Percentiles rank a stretch among this genome's conserved stretches.
phyloP scores from a whole-genome alignment of 192 early-diverging fungal species.

The Coemansia sp. region DNA sequence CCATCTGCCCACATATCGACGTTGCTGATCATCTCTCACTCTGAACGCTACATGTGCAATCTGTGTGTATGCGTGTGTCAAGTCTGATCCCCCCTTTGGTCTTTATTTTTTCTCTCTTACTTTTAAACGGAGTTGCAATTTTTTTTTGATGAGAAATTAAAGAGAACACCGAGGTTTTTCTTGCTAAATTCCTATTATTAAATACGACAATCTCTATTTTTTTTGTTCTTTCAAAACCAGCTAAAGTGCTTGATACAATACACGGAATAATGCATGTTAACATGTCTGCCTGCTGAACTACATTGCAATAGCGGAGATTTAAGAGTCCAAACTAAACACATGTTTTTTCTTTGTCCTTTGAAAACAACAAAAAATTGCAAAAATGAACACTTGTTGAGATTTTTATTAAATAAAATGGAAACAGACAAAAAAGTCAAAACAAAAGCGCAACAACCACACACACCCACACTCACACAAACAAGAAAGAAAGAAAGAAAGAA shows the following conservation, averaged over 20 bases:
- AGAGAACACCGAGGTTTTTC: too few relatives aligned
- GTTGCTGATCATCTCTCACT: neutral
- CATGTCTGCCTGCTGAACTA: too few relatives aligned
- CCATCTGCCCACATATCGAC: neutral
- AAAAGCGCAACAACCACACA: neutral
- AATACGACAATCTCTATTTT: too few relatives aligned
- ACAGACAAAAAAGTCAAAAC: neutral
- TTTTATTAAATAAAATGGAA: neutral
- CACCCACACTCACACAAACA: too few relatives aligned
- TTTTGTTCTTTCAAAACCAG: too few relatives aligned
- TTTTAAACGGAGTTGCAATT: too few relatives aligned
- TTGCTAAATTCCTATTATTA: too few relatives aligned
- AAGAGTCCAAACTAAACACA: neutral
- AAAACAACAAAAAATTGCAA: neutral
- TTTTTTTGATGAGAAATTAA: too few relatives aligned
- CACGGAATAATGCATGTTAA: too few relatives aligned
- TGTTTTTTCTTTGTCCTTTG: neutral
- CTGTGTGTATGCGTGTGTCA: neutral
- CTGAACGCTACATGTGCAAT: neutral
- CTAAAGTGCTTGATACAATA: too few relatives aligned
- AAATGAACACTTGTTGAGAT: neutral
- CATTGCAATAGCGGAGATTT: neutral
- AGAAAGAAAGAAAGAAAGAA: constrained; percentile 5
- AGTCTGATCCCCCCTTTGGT: too few relatives aligned
- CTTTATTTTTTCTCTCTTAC: too few relatives aligned